Evolutionary conservation across 441 rosid genomes (phyloP).

Genomic region (Gossypium schwendimanii): DNA sequence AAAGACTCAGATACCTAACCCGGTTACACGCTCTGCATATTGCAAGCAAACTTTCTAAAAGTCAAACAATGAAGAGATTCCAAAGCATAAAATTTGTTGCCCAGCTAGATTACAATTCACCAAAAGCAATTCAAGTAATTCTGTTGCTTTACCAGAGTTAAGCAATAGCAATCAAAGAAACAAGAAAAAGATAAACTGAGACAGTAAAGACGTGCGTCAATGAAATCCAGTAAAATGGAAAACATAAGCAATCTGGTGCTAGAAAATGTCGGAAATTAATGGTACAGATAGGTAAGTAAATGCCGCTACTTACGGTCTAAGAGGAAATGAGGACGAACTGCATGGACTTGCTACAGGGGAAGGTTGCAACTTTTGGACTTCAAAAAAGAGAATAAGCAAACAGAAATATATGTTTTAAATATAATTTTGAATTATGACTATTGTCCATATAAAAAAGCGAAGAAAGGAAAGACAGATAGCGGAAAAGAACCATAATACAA

Average conservation of each 20-base stretch:
- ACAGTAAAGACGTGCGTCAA: background rate
- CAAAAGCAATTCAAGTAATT: background rate
- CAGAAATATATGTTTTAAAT: background rate
- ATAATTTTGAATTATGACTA: background rate
- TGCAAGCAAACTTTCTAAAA: background rate
- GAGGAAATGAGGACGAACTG: background rate
- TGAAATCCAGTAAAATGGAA: background rate
- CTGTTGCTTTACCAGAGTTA: background rate
- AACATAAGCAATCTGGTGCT: background rate
- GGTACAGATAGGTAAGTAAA: background rate
- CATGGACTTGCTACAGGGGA: background rate
- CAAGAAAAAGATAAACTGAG: background rate
- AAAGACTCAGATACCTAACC: constrained; percentile 1
- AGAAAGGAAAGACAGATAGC: background rate
- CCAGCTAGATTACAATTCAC: background rate
- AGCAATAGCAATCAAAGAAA: background rate
- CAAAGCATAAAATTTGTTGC: background rate
- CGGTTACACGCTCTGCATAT: background rate
- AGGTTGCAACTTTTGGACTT: background rate
- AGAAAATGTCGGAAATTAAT: background rate
- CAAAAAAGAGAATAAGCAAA: background rate
- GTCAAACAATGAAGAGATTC: background rate
- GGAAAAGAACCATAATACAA: constrained; percentile 1
- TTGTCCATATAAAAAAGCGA: background rate
- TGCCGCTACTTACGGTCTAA: constrained; percentile 2